Percentiles rank a stretch among this genome's conserved stretches.
Evolutionary conservation across 2,329 filamentous ascomycete genomes (phyloP).

Genomic region (Fusarium dlaminii): DNA sequence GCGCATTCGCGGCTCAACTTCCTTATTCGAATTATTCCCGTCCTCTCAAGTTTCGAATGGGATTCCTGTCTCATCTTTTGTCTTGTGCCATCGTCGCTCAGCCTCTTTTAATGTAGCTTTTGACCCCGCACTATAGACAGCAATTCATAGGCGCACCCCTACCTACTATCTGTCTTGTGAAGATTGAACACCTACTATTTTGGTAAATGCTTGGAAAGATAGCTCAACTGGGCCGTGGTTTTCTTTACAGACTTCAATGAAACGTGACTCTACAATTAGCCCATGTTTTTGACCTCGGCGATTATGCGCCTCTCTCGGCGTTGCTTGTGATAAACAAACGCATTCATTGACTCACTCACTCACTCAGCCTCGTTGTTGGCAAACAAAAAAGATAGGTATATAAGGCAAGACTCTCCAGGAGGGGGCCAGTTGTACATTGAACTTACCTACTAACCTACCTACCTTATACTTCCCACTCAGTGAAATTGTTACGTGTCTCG

Average conservation of each 20-base stretch:
- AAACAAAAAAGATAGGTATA: not conserved
- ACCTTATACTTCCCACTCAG: not conserved
- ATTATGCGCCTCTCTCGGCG: slow-evolving; percentile 11
- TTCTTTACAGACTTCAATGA: not conserved
- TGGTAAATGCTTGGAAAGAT: not conserved
- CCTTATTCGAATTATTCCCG: slow-evolving; percentile 21
- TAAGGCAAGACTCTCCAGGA: not conserved
- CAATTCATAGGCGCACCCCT: slow-evolving; percentile 11
- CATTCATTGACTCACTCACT: not conserved
- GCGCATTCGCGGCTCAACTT: slow-evolving; percentile 13
- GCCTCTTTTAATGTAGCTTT: not conserved
- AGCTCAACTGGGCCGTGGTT: not conserved
- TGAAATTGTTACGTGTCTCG: not conserved
- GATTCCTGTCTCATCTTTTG: not conserved
- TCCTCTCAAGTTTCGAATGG: not conserved
- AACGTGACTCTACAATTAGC: slow-evolving; percentile 1
- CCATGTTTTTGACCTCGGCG: slow-evolving; percentile 25
- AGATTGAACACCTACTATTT: slow-evolving; percentile 16
- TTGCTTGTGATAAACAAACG: slow-evolving; percentile 30
- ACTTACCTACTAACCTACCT: not conserved
- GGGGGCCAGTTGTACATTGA: not conserved
- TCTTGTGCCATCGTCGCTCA: slow-evolving; percentile 1
- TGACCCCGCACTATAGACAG: slow-evolving; percentile 7
- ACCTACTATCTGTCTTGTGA: slow-evolving; percentile 7
- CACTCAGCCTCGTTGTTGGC: not conserved